These are phyloP conservation scores for Pythium chondricola DNA, from an alignment of 352 stramenopile species.

Conservation along the genomic window DNA sequence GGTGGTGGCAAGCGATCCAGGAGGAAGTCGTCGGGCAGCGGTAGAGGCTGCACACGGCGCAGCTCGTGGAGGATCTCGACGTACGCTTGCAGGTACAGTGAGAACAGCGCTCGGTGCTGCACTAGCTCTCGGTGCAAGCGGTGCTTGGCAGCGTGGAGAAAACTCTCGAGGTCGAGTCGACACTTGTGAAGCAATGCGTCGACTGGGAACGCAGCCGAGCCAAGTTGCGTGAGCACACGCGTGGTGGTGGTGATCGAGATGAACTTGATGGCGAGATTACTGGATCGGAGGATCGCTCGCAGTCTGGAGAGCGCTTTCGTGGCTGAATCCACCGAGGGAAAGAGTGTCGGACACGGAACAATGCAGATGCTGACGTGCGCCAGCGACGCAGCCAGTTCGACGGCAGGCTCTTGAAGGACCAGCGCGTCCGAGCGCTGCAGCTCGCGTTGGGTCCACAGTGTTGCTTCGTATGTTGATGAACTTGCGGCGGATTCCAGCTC, in stretches of 20 bases:
- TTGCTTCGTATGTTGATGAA: conserved; percentile 45
- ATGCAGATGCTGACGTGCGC: neutral
- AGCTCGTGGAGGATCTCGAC: conserved; percentile 40
- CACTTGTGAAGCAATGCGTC: conserved; percentile 7
- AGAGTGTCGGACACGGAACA: too few species aligned
- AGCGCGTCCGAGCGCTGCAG: conserved; percentile 39
- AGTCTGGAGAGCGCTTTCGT: neutral
- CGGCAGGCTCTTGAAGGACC: conserved; percentile 46
- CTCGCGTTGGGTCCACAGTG: conserved; percentile 74
- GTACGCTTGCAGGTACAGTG: conserved; percentile 62
- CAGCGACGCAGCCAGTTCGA: conserved; percentile 54
- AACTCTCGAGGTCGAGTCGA: conserved; percentile 20
- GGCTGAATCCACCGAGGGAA: neutral
- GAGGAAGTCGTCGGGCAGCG: neutral
- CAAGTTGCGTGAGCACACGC: conserved; percentile 22
- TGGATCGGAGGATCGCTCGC: conserved; percentile 10
- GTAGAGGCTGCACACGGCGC: neutral
- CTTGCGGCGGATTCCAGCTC: conserved; percentile 56
- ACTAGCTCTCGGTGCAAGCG: conserved; percentile 46
- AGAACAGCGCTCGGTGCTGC: conserved; percentile 61
- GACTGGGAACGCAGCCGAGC: neutral
- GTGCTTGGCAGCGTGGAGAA: conserved; percentile 42
- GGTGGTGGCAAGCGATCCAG: neutral
- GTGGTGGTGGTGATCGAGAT: conserved; percentile 45
- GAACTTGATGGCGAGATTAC: conserved; percentile 66